These are phyloP conservation scores for Plantago coronopus DNA, from an alignment of 305 asterid species.

Conservation along the genomic window DNA sequence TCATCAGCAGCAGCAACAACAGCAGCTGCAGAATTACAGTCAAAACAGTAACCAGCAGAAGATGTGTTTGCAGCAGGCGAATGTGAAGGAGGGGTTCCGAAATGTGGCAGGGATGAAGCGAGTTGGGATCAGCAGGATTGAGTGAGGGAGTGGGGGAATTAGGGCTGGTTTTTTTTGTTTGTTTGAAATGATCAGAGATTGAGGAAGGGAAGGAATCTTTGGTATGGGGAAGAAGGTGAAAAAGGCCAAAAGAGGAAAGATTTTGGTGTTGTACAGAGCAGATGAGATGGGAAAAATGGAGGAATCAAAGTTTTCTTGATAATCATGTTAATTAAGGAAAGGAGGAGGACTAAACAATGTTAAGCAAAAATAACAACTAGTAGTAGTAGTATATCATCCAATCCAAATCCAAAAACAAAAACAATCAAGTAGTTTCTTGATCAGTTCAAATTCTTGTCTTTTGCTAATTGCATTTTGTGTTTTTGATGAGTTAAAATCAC, in stretches of 20 bases:
- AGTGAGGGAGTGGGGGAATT: conserved; percentile 25
- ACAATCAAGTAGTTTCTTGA: too few relatives aligned
- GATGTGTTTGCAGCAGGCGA: conserved; percentile 60
- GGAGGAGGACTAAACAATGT: too few relatives aligned
- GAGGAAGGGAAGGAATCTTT: not conserved
- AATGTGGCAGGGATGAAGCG: conserved; percentile 50
- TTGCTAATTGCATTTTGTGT: too few relatives aligned
- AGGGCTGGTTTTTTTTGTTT: conserved; percentile 37
- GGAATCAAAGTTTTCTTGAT: too few relatives aligned
- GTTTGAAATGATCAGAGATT: not conserved
- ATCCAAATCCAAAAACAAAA: too few relatives aligned
- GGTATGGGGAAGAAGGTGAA: not conserved
- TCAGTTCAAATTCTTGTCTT: too few relatives aligned
- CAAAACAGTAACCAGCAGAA: conserved; percentile 33
- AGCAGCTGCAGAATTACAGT: conserved; percentile 16
- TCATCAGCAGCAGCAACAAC: conserved; percentile 12
- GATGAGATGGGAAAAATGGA: not conserved
- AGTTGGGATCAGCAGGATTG: conserved; percentile 58
- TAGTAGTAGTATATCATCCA: too few relatives aligned
- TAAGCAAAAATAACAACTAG: too few relatives aligned
- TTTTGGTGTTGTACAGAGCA: conserved; percentile 38
- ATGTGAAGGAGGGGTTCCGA: conserved; percentile 52
- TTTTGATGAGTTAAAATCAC: too few relatives aligned
- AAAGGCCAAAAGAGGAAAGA: conserved; percentile 14
- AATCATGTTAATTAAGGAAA: too few relatives aligned